These are phyloP conservation scores for Oenanthe sinensis DNA, from an alignment of 129 eudicot genomes.

Conservation along the genomic window DNA sequence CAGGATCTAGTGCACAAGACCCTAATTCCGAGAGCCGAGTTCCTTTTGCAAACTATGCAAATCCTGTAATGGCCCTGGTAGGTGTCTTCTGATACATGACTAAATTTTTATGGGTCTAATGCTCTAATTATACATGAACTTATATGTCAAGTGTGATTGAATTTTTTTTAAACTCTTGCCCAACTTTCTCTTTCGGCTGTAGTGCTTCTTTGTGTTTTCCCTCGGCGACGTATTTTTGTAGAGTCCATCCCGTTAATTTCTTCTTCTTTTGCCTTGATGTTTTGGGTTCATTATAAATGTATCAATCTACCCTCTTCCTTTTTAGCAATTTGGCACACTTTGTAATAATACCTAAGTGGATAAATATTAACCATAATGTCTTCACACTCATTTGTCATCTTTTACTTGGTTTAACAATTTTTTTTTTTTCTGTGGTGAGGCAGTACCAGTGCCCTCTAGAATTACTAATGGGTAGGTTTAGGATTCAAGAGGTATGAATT, in stretches of 20 bases:
- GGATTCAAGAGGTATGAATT: background rate
- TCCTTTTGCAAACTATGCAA: constrained; percentile 75
- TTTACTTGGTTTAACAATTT: background rate
- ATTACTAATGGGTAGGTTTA: too few species aligned
- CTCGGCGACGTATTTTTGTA: background rate
- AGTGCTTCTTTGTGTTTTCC: background rate
- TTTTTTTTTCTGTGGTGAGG: background rate
- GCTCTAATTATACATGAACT: constrained; percentile 12
- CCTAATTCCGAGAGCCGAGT: constrained; percentile 43
- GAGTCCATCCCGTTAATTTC: background rate
- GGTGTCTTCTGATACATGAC: constrained; percentile 15
- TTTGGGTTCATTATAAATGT: background rate
- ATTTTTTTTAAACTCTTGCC: constrained; percentile 2
- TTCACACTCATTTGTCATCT: background rate
- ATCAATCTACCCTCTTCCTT: background rate
- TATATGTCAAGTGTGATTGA: constrained; percentile 6
- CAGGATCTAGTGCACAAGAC: constrained; percentile 49
- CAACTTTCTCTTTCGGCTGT: background rate
- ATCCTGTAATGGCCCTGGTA: constrained; percentile 92
- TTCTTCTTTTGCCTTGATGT: background rate
- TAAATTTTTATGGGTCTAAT: background rate
- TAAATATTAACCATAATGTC: background rate
- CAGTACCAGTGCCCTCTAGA: too few species aligned
- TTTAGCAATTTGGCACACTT: background rate
- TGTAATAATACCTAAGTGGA: background rate